Conservation (phyloP, 352 stramenopile genomes). For the Thraustochytrium striatum region DNA sequence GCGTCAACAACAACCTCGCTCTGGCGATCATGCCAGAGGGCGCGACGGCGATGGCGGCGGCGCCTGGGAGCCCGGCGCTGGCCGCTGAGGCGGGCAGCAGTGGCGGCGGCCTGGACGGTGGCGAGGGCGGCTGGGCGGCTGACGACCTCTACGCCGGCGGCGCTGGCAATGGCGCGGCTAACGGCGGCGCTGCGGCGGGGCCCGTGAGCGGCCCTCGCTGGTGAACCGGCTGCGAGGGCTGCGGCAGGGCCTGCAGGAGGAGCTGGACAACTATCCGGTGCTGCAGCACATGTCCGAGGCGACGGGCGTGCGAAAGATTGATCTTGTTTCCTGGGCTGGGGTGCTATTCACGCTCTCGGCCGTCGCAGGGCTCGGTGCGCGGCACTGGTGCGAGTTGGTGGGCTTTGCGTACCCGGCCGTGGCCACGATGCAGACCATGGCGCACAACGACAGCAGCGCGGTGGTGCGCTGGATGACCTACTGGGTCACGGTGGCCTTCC, state of each 20-base stretch:
- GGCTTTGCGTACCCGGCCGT: constrained; percentile 10
- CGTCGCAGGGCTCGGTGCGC: background rate
- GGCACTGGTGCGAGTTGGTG: constrained; percentile 20
- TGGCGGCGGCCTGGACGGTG: too few species aligned
- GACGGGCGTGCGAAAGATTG: background rate
- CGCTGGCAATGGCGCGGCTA: too few species aligned
- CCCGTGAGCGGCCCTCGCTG: background rate
- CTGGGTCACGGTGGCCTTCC: constrained; percentile 20
- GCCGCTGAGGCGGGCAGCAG: too few species aligned
- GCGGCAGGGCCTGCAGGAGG: background rate
- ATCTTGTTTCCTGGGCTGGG: background rate
- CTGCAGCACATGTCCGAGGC: background rate
- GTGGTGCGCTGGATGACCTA: constrained; percentile 17
- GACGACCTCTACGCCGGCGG: too few species aligned
- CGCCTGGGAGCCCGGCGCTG: too few species aligned
- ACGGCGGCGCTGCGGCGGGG: too few species aligned
- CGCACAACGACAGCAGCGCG: background rate
- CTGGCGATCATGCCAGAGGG: too few species aligned
- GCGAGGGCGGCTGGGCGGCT: too few species aligned
- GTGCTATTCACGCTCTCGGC: background rate
- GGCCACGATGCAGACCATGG: background rate
- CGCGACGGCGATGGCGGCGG: too few species aligned
- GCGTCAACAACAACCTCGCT: too few species aligned
- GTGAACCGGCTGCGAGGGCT: background rate
- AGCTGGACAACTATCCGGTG: constrained; percentile 14